These are phyloP conservation scores for Lecanosticta acicola DNA, from an alignment of 2,329 filamentous ascomycete species.

Conservation along the genomic window DNA sequence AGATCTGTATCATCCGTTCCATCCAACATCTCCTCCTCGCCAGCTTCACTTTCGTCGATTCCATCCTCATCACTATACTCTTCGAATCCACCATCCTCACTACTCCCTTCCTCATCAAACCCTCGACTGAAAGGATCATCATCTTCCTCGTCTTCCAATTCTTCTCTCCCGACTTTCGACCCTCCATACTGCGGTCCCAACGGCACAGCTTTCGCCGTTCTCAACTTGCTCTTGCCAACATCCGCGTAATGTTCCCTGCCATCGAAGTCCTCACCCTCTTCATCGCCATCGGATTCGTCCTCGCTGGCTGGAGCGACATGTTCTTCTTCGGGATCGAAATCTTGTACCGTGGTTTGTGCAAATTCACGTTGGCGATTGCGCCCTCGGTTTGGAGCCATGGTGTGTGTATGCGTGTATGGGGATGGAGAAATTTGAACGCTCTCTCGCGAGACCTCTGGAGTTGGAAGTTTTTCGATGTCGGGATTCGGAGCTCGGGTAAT, in stretches of 20 bases:
- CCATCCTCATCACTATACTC: conserved; percentile 34
- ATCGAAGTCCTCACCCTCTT: conserved; percentile 44
- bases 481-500: neutral
- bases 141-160: conserved; percentile 54
- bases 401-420: too few relatives aligned
- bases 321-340: conserved; percentile 72
- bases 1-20: conserved; percentile 41
- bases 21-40: conserved; percentile 31
- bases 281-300: conserved; percentile 51
- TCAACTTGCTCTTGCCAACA: conserved; percentile 78
- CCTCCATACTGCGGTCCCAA: conserved; percentile 79
- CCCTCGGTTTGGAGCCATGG: conserved; percentile 26
- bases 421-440: too few relatives aligned
- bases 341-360: conserved; percentile 42
- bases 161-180: conserved; percentile 64
- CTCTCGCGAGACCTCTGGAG: too few relatives aligned
- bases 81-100: conserved; percentile 21
- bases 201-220: conserved; percentile 61
- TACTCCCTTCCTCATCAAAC: conserved; percentile 44
- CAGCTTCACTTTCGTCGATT: conserved; percentile 33
- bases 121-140: conserved; percentile 42
- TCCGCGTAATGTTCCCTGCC: conserved; percentile 82
- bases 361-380: conserved; percentile 28
- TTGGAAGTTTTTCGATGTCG: neutral
- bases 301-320: conserved; percentile 39